A percentile compares a stretch with the other conserved stretches of the same genome.
Conservation (phyloP, 192 early-diverging fungal species). For the Linnemannia zychae region DNA sequence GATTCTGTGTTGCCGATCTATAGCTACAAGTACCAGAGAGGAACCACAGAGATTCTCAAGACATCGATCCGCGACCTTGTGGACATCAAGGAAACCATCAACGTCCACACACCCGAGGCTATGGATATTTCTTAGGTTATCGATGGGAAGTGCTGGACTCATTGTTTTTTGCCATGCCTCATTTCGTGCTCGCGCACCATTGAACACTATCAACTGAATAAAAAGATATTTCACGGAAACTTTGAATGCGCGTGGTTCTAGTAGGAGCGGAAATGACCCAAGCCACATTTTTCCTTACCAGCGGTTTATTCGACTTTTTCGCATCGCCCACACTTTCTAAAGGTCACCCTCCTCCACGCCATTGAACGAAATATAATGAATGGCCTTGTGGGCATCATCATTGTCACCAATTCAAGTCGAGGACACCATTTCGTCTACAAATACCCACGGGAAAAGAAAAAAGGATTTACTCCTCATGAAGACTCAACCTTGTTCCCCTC, state of each 20-base stretch:
- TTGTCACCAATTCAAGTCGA: constrained; percentile 75
- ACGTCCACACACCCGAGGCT: constrained; percentile 62
- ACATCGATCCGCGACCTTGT: constrained; percentile 68
- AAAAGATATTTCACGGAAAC: too few species aligned
- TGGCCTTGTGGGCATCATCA: constrained; percentile 69
- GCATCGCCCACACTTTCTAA: not conserved
- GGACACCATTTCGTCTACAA: constrained; percentile 84
- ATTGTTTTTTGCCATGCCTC: not conserved
- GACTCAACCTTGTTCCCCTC: constrained; percentile 5
- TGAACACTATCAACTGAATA: too few species aligned
- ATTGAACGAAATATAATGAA: constrained; percentile 39
- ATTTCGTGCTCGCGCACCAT: too few species aligned
- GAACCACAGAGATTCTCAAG: constrained; percentile 70
- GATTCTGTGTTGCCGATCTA: constrained; percentile 19
- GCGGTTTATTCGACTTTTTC: not conserved
- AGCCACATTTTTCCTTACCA: not conserved
- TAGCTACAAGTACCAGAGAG: constrained; percentile 74
- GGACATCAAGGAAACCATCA: constrained; percentile 65
- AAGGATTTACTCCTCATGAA: constrained; percentile 27
- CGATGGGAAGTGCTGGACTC: not conserved
- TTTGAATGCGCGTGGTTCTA: too few species aligned
- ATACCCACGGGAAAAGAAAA: constrained; percentile 69
- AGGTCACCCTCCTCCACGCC: not conserved
- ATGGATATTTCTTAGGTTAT: constrained; percentile 68
- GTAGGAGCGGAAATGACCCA: too few species aligned